A percentile compares a stretch with the other conserved stretches of the same genome.
phyloP scores from a whole-genome alignment of 1,284 basidiomycete genomes.

The Ceratobasidium sp. region DNA sequence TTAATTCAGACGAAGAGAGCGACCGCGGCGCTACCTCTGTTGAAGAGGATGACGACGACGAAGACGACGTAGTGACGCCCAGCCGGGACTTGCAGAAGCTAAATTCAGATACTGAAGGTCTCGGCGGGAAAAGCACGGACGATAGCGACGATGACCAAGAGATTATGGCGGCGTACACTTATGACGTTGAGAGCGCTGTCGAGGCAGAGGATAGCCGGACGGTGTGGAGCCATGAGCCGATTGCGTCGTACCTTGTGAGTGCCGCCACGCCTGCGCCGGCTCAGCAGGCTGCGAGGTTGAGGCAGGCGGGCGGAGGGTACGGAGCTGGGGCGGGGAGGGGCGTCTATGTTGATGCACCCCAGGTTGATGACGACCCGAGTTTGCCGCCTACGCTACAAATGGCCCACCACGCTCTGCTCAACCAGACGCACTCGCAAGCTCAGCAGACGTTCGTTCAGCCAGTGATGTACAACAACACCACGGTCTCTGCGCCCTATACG shows the following conservation, averaged over 20 bases:
- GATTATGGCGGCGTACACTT: conserved; percentile 1
- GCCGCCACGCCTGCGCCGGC: conserved; percentile 46
- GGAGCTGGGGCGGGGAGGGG: conserved; percentile 3
- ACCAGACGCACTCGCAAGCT: conserved; percentile 26
- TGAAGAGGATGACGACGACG: conserved; percentile 43
- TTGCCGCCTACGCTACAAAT: conserved; percentile 7
- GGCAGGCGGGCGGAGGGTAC: conserved; percentile 53
- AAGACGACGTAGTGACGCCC: conserved; percentile 35
- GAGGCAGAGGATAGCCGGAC: conserved; percentile 58
- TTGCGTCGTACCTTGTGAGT: conserved; percentile 65
- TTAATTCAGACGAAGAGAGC: conserved; percentile 26
- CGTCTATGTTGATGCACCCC: conserved; percentile 28
- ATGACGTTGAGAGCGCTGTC: conserved; percentile 50
- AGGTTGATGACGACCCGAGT: background rate
- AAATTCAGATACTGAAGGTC: conserved; percentile 23
- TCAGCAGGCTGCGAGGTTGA: conserved; percentile 50
- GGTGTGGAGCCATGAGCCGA: conserved; percentile 71
- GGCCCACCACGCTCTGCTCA: conserved; percentile 34
- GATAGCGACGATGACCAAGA: background rate
- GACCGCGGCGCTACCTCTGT: conserved; percentile 25
- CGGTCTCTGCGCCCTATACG: conserved; percentile 9
- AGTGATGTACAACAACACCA: background rate
- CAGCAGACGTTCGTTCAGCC: conserved; percentile 17
- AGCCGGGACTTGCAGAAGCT: conserved; percentile 15
- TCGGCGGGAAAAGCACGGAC: conserved; percentile 21